Percentiles rank a stretch among this genome's conserved stretches.
These are phyloP conservation scores for Diplocarpon mali DNA, from an alignment of 2,329 filamentous ascomycete genomes.

Conservation along the genomic window DNA sequence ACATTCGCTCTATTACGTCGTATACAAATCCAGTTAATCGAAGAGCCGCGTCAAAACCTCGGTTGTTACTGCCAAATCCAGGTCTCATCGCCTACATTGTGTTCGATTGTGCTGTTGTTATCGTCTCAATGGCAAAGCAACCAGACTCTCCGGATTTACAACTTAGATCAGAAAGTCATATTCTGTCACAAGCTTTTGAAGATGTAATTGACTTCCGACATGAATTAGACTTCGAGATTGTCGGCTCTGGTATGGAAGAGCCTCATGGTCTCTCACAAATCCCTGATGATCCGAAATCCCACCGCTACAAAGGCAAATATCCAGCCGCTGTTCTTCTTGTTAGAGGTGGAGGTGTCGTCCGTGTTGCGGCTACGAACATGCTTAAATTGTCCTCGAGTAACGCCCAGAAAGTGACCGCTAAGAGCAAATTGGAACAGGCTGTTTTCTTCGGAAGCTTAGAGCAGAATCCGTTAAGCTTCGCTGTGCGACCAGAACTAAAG, in stretches of 20 bases:
- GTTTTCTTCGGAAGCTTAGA: constrained; percentile 80
- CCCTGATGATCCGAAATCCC: constrained; percentile 37
- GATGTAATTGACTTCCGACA: constrained; percentile 74
- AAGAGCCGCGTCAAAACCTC: constrained; percentile 39
- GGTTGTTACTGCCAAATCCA: constrained; percentile 67
- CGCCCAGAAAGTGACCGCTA: constrained; percentile 60
- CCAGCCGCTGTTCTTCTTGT: constrained; percentile 52
- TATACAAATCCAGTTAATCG: constrained; percentile 42
- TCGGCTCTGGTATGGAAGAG: constrained; percentile 55
- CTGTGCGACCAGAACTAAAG: constrained; percentile 50
- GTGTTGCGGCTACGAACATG: constrained; percentile 46
- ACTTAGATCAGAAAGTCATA: constrained; percentile 55
- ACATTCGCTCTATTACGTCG: constrained; percentile 56
- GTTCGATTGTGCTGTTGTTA: constrained; percentile 65
- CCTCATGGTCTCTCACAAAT: constrained; percentile 29
- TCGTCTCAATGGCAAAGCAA: constrained; percentile 60
- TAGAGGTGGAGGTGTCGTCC: constrained; percentile 50
- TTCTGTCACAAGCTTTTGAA: constrained; percentile 60
- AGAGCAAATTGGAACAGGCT: constrained; percentile 85
- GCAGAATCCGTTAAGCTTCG: constrained; percentile 81
- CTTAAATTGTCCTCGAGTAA: constrained; percentile 47
- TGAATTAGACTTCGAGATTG: constrained; percentile 50
- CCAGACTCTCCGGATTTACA: constrained; percentile 68
- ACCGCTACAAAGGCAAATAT: constrained; percentile 47
- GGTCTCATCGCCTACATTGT: constrained; percentile 72